A percentile compares a stretch with the other conserved stretches of the same genome.
These are phyloP conservation scores for Pyrenopolyporus hunteri DNA, from an alignment of 495 filamentous ascomycete genomes.

Conservation along the genomic window DNA sequence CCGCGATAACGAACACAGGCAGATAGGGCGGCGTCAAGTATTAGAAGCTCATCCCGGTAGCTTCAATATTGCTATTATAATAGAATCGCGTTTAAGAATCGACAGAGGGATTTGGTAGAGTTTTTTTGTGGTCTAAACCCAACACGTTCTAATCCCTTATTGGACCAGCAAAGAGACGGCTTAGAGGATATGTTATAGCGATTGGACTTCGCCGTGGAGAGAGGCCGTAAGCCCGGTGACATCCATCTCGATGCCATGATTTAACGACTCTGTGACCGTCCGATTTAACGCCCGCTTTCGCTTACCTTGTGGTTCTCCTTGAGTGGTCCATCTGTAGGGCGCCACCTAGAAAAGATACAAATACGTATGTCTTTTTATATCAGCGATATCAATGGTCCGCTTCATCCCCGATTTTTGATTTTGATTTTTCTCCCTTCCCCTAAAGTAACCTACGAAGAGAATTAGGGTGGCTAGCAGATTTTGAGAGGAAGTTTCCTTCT, in stretches of 20 bases:
- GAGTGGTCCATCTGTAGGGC: constrained; percentile 15
- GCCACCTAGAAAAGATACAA: constrained; percentile 8
- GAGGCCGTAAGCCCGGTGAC: constrained; percentile 16
- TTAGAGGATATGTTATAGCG: constrained; percentile 27
- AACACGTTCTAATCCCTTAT: constrained; percentile 31
- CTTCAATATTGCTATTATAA: constrained; percentile 5
- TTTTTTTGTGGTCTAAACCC: constrained; percentile 15
- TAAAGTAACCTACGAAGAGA: too few species aligned
- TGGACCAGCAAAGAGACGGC: constrained; percentile 24
- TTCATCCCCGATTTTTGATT: too few species aligned
- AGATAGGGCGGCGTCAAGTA: constrained; percentile 15
- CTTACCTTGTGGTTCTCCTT: constrained; percentile 18
- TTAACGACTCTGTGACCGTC: constrained; percentile 9
- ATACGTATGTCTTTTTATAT: constrained; percentile 12
- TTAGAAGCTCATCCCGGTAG: constrained; percentile 6
- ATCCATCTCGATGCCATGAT: constrained; percentile 17
- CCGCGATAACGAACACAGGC: neutral
- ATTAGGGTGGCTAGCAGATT: neutral
- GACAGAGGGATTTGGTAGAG: constrained; percentile 15
- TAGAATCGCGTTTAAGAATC: constrained; percentile 1
- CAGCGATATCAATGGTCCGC: constrained; percentile 17
- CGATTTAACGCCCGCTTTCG: constrained; percentile 7
- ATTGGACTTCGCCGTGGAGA: constrained; percentile 15
- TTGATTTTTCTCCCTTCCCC: too few species aligned
- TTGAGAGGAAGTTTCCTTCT: too few species aligned